phyloP scores from a whole-genome alignment of 169 alveolate genomes.

The Haemoproteus tartakovskyi region DNA sequence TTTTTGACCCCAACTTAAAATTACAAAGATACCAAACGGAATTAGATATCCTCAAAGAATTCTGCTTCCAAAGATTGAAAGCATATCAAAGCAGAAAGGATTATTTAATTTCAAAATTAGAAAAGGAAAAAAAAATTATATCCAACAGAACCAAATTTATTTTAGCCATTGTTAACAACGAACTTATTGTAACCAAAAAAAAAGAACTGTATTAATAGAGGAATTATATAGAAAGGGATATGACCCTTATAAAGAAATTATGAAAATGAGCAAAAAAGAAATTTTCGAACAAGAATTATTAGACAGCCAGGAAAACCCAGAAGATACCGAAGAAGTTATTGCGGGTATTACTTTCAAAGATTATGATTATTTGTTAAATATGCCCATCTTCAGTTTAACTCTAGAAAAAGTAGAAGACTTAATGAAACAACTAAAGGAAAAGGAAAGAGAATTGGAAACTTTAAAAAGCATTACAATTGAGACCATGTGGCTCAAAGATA shows the following conservation, averaged over 20 bases:
- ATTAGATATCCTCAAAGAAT: constrained; percentile 90
- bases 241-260: constrained; percentile 81
- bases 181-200: constrained; percentile 81
- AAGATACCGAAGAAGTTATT: constrained; percentile 65
- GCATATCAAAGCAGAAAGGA: constrained; percentile 87
- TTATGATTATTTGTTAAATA: constrained; percentile 92
- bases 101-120: constrained; percentile 82
- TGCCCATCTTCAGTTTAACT: constrained; percentile 94
- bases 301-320: constrained; percentile 29
- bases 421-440: constrained; percentile 67
- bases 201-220: constrained; percentile 72
- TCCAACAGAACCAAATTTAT: constrained; percentile 89
- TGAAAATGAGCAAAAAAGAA: constrained; percentile 71
- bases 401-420: constrained; percentile 91
- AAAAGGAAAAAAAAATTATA: constrained; percentile 80
- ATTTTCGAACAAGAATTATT: constrained; percentile 16
- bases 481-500: constrained; percentile 78
- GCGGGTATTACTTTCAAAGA: constrained; percentile 71
- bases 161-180: constrained; percentile 85
- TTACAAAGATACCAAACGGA: constrained; percentile 88
- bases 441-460: constrained; percentile 68
- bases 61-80: constrained; percentile 88
- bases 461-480: constrained; percentile 70
- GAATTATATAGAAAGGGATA: constrained; percentile 82
- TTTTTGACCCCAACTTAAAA: constrained; percentile 90